Conservation (phyloP, 768 basidiomycete species). For the Termitomyces sp. region DNA sequence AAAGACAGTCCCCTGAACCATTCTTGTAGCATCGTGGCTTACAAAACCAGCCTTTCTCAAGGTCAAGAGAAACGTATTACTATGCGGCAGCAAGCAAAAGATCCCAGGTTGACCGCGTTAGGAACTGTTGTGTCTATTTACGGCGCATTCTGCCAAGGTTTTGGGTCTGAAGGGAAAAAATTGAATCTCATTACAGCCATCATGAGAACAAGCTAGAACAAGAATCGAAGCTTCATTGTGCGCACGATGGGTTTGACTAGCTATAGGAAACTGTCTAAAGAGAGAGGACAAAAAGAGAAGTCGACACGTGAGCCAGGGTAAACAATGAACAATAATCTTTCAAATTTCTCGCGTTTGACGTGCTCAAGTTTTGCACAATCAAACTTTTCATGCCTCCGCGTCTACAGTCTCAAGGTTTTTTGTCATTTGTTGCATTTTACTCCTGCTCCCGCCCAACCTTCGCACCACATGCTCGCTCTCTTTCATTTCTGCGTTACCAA, state of each 20-base stretch:
- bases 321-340: conserved; percentile 29
- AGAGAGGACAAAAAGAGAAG: no score
- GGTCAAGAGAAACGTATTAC: background rate
- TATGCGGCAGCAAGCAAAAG: background rate
- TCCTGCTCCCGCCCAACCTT: conserved; percentile 41
- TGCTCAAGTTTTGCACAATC: conserved; percentile 3
- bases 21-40: background rate
- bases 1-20: background rate
- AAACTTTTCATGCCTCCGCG: conserved; percentile 42
- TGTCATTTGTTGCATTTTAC: conserved; percentile 54
- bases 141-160: background rate
- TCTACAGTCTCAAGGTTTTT: conserved; percentile 42
- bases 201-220: background rate
- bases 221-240: no score
- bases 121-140: background rate
- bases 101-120: no score
- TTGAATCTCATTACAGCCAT: background rate
- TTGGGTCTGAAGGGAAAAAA: background rate
- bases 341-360: conserved; percentile 23
- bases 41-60: background rate
- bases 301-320: conserved; percentile 8
- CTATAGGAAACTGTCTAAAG: no score
- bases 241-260: no score
- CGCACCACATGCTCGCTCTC: conserved; percentile 24
- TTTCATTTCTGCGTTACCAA: conserved; percentile 33